Conservation (phyloP, 106 monocot species). For the Dactylorhiza incarnata region DNA sequence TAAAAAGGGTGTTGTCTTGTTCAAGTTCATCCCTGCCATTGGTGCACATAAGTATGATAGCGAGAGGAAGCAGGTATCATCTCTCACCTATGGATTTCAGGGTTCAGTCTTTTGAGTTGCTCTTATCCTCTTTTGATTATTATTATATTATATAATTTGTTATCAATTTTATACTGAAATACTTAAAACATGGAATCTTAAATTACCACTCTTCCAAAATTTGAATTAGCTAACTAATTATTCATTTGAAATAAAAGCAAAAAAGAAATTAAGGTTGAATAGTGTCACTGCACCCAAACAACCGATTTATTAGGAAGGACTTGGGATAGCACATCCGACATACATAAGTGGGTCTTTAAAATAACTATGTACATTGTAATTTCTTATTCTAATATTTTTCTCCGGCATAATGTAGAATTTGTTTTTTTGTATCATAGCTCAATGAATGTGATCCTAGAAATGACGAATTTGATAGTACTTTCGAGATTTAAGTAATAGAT, state of each 20-base stretch:
- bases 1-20: constrained; percentile 52
- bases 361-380: too few species aligned
- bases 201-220: background rate
- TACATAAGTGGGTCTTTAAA: too few species aligned
- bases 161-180: background rate
- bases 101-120: background rate
- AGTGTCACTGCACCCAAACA: too few species aligned
- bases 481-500: too few species aligned
- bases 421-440: too few species aligned
- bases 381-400: too few species aligned
- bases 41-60: constrained; percentile 74
- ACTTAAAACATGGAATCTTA: background rate
- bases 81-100: background rate
- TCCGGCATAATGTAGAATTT: too few species aligned
- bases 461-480: too few species aligned
- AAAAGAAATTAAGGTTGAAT: background rate
- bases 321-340: too few species aligned
- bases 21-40: constrained; percentile 77
- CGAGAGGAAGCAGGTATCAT: constrained; percentile 61
- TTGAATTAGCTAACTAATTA: background rate
- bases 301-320: too few species aligned
- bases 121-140: background rate
- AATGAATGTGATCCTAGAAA: too few species aligned
- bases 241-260: background rate
- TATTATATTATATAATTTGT: background rate